Evolutionary conservation across 495 filamentous ascomycete species (phyloP).

Genomic region (Barbatosphaeria neglecta): DNA sequence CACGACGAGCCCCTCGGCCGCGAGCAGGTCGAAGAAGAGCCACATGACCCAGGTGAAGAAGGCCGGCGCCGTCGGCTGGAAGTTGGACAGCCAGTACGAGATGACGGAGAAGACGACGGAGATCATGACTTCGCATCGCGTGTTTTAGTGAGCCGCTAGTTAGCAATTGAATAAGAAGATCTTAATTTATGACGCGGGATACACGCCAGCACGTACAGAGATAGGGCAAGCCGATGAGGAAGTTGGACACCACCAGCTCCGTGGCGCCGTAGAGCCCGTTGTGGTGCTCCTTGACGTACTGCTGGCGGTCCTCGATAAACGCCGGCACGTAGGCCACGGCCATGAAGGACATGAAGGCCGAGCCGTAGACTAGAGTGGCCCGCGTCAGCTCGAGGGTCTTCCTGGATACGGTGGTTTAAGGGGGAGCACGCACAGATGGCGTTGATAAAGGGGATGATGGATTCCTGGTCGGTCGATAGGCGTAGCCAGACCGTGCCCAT

Average conservation of each 20-base stretch:
- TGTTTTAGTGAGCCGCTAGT: constrained; percentile 5
- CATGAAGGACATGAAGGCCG: constrained; percentile 87
- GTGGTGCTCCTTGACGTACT: constrained; percentile 64
- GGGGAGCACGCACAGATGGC: constrained; percentile 42
- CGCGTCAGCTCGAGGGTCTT: constrained; percentile 15
- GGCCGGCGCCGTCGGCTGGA: constrained; percentile 48
- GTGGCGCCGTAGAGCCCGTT: constrained; percentile 70
- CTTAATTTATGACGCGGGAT: too few species aligned
- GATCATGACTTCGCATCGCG: constrained; percentile 49
- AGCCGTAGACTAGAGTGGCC: constrained; percentile 45
- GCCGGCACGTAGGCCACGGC: constrained; percentile 73
- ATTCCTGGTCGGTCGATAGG: constrained; percentile 47
- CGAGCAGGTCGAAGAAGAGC: constrained; percentile 75
- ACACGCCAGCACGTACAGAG: constrained; percentile 27
- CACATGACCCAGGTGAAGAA: constrained; percentile 79
- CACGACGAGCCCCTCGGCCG: constrained; percentile 70
- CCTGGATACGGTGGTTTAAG: too few species aligned
- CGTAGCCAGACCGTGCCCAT: constrained; percentile 81
- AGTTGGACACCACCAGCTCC: constrained; percentile 64
- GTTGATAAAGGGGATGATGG: constrained; percentile 70
- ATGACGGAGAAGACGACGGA: constrained; percentile 60
- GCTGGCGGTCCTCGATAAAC: constrained; percentile 67
- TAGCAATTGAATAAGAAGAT: too few species aligned
- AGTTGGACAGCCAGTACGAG: constrained; percentile 70
- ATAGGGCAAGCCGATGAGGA: constrained; percentile 69